Conservation (phyloP, 2,329 filamentous ascomycete species). For the Graphilbum sp. region DNA sequence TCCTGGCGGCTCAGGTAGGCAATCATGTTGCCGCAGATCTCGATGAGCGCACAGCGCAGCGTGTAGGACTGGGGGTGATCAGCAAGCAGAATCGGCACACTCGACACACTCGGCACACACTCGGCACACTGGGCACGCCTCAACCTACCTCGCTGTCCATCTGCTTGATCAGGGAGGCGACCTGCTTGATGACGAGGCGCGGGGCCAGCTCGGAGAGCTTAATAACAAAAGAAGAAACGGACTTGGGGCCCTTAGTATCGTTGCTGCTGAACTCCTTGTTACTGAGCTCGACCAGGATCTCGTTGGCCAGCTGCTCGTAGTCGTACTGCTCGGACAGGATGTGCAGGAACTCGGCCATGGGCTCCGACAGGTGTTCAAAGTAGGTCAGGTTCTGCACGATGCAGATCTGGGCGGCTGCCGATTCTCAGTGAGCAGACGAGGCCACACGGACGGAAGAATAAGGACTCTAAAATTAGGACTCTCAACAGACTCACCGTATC, state of each 20-base stretch:
- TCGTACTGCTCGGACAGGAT: constrained; percentile 96
- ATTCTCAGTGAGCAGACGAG: too few relatives aligned
- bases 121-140: too few relatives aligned
- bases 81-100: too few relatives aligned
- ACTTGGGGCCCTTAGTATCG: constrained; percentile 89
- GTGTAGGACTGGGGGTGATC: constrained; percentile 57
- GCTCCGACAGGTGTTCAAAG: constrained; percentile 96
- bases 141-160: constrained; percentile 69
- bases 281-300: constrained; percentile 83
- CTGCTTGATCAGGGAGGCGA: constrained; percentile 87
- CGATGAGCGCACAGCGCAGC: constrained; percentile 80
- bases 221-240: constrained; percentile 82
- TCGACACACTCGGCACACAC: too few relatives aligned
- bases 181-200: constrained; percentile 88
- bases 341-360: constrained; percentile 96
- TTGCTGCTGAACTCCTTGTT: constrained; percentile 98
- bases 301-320: constrained; percentile 85
- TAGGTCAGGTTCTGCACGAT: constrained; percentile 97
- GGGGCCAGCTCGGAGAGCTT: constrained; percentile 88
- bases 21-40: constrained; percentile 94
- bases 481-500: constrained; percentile 49
- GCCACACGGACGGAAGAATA: neutral
- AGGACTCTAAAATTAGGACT: too few relatives aligned
- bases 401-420: constrained; percentile 80
- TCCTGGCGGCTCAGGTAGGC: constrained; percentile 79